phyloP scores from a whole-genome alignment of 495 filamentous ascomycete species.

The Penicillium parvum region DNA sequence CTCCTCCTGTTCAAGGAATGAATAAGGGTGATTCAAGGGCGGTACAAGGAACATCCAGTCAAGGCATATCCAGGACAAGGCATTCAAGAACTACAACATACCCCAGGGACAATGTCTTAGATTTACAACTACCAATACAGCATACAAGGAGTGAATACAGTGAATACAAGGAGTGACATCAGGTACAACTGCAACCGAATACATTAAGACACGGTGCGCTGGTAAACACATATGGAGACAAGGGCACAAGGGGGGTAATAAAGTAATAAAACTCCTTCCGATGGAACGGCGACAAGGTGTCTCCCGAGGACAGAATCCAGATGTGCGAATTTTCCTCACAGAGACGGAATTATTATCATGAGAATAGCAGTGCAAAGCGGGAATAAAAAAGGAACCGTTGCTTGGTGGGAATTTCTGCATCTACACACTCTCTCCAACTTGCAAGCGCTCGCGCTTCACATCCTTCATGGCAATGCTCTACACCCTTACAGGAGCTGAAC shows the following conservation, averaged over 20 bases:
- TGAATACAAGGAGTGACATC: not conserved
- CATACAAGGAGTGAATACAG: not conserved
- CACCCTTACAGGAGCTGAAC: conserved; percentile 44
- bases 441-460: conserved; percentile 3
- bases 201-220: conserved; percentile 16
- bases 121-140: no score
- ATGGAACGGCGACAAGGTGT: conserved; percentile 17
- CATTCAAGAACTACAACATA: no score
- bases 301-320: conserved; percentile 27
- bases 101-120: not conserved
- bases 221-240: conserved; percentile 19
- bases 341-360: conserved; percentile 48
- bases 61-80: no score
- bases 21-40: no score
- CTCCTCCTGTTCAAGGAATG: no score
- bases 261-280: conserved; percentile 27
- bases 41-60: no score
- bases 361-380: conserved; percentile 38
- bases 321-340: conserved; percentile 37
- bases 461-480: conserved; percentile 1
- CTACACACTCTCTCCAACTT: conserved; percentile 19
- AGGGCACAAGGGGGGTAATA: conserved; percentile 15
- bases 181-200: conserved; percentile 22
- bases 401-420: conserved; percentile 33
- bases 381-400: conserved; percentile 35